These are phyloP conservation scores for Spergularia azorica DNA, from an alignment of 179 eudicot species.

Conservation along the genomic window DNA sequence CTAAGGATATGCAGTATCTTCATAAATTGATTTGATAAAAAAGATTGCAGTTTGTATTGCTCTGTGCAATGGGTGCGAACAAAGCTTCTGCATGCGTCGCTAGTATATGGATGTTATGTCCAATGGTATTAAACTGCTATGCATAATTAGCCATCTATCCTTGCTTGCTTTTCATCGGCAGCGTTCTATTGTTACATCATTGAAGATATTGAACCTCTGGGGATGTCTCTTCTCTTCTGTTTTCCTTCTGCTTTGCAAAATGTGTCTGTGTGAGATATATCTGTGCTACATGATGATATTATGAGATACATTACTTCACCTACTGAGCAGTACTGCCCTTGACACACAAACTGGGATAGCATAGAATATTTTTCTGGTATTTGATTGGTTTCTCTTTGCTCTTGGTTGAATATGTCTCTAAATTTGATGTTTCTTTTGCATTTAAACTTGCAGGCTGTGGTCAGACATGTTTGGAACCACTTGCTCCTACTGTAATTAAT, in stretches of 20 bases:
- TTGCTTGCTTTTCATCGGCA: background rate
- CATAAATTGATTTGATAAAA: background rate
- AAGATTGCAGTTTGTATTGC: background rate
- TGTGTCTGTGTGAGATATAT: background rate
- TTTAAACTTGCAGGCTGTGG: conserved; percentile 64
- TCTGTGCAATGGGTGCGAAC: background rate
- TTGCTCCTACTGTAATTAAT: conserved; percentile 66
- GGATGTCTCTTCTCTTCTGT: background rate
- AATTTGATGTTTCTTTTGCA: conserved; percentile 1
- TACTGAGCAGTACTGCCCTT: too few relatives aligned
- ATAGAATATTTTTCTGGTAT: background rate
- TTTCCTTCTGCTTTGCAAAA: background rate
- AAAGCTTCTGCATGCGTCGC: background rate
- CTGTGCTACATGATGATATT: background rate
- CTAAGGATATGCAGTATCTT: background rate
- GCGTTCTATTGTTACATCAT: background rate
- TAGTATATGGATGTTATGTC: background rate
- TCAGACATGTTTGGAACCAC: conserved; percentile 84
- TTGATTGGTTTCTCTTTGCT: background rate
- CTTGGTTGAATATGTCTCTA: background rate
- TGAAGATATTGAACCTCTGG: background rate
- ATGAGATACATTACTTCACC: background rate
- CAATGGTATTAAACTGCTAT: background rate
- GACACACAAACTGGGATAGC: too few relatives aligned
- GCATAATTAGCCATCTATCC: background rate